phyloP scores from a whole-genome alignment of 108 stramenopile genomes.

The Cyclostephanos tholiformis region DNA sequence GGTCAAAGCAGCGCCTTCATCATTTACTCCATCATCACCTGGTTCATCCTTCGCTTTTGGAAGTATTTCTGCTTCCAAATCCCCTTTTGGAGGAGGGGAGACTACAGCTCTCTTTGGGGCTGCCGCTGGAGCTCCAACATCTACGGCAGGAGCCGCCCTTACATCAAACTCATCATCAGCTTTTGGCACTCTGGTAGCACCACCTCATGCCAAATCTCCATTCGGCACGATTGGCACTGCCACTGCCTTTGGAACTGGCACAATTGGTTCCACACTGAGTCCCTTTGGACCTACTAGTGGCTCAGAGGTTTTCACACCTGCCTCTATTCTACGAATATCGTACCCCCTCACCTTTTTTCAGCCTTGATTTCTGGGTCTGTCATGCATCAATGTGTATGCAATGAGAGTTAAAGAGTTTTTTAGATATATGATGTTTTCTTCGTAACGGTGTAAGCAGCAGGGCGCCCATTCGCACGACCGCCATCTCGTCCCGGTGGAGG shows the following conservation, averaged over 20 bases:
- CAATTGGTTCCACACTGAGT: slow-evolving; percentile 8
- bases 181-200: slow-evolving; percentile 13
- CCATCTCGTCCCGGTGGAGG: no score
- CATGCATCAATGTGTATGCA: no score
- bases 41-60: slow-evolving; percentile 47
- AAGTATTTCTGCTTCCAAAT: slow-evolving; percentile 1
- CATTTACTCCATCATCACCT: slow-evolving; percentile 10
- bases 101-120: slow-evolving; percentile 11
- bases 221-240: neutral
- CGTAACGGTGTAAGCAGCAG: neutral
- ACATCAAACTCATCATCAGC: slow-evolving; percentile 2
- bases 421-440: neutral
- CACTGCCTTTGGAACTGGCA: slow-evolving; percentile 19
- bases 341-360: no score
- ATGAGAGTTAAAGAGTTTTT: no score
- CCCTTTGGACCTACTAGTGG: slow-evolving; percentile 6
- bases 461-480: neutral
- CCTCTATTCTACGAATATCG: no score
- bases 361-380: no score
- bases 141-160: slow-evolving; percentile 2
- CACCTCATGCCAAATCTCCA: neutral
- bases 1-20: slow-evolving; percentile 8
- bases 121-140: neutral
- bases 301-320: no score
- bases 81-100: slow-evolving; percentile 20